Evolutionary conservation across 331 rosid genomes (phyloP).

Genomic region (Cucumis variabilis): DNA sequence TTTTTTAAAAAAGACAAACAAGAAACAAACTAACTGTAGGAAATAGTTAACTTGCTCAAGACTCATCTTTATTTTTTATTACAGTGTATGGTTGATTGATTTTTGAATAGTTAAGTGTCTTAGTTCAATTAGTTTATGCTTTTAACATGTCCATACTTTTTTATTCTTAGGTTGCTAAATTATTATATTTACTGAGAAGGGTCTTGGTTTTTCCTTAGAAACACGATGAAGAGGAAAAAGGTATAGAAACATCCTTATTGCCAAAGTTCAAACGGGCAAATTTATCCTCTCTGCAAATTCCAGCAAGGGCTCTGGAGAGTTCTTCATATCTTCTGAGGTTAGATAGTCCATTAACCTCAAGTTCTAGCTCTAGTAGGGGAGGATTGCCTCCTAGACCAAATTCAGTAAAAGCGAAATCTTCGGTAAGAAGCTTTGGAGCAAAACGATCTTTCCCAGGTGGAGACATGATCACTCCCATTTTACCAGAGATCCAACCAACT

Average conservation of each 20-base stretch:
- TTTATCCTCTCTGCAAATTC: slow-evolving; percentile 74
- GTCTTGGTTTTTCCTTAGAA: slow-evolving; percentile 44
- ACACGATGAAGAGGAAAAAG: slow-evolving; percentile 43
- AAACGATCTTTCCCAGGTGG: slow-evolving; percentile 48
- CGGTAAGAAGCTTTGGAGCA: slow-evolving; percentile 55
- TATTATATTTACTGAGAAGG: slow-evolving; percentile 33
- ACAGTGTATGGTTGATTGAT: background rate
- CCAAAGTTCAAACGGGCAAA: slow-evolving; percentile 58
- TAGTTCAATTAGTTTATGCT: slow-evolving; percentile 5
- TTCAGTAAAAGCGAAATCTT: slow-evolving; percentile 61
- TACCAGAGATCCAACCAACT: slow-evolving; percentile 57
- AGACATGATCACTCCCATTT: slow-evolving; percentile 65
- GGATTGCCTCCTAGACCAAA: slow-evolving; percentile 78
- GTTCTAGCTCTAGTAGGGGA: slow-evolving; percentile 59
- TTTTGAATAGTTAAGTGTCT: background rate
- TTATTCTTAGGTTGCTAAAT: background rate
- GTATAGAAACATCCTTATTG: slow-evolving; percentile 44
- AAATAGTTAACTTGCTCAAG: background rate
- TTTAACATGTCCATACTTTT: background rate
- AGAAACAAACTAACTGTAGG: background rate
- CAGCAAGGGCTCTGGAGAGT: slow-evolving; percentile 60
- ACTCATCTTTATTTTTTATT: background rate
- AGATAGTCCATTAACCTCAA: slow-evolving; percentile 48
- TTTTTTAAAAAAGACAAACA: no score
- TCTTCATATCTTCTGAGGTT: slow-evolving; percentile 51